These are phyloP conservation scores for Colletotrichum tamarilloi DNA, from an alignment of 2,329 filamentous ascomycete species.

Conservation along the genomic window DNA sequence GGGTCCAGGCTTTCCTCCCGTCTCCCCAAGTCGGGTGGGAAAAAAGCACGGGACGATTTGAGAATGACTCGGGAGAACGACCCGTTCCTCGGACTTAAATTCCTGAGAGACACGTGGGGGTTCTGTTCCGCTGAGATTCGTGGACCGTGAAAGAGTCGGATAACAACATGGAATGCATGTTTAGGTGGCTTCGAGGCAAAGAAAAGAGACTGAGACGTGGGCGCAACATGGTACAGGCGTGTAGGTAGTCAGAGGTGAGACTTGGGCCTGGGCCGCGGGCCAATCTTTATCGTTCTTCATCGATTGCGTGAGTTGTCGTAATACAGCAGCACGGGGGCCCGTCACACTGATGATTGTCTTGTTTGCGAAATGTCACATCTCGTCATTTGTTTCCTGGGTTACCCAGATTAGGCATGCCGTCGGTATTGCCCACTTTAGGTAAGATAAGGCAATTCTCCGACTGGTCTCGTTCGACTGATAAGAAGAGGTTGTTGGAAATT, in stretches of 20 bases:
- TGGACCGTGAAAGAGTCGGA: too few species aligned
- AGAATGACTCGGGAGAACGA: too few species aligned
- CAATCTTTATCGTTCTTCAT: not conserved
- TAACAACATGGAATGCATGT: not conserved
- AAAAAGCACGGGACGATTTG: too few species aligned
- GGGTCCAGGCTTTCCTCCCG: too few species aligned
- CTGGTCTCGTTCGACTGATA: not conserved
- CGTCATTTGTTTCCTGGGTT: not conserved
- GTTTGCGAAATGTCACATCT: not conserved
- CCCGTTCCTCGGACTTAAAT: too few species aligned
- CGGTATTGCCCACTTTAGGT: not conserved
- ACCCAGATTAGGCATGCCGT: not conserved
- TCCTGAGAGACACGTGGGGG: not conserved
- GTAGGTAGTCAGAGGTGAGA: not conserved
- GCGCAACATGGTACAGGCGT: not conserved
- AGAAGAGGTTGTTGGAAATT: not conserved
- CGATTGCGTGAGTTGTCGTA: not conserved
- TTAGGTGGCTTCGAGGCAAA: not conserved
- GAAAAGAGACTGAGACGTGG: not conserved
- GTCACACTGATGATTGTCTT: not conserved
- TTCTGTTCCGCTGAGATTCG: too few species aligned
- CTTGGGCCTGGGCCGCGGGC: not conserved
- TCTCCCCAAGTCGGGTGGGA: too few species aligned
- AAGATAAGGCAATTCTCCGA: not conserved
- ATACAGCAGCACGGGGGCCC: not conserved